Evolutionary conservation across 108 stramenopile genomes (phyloP).

Genomic region (Epithemia pelagica): DNA sequence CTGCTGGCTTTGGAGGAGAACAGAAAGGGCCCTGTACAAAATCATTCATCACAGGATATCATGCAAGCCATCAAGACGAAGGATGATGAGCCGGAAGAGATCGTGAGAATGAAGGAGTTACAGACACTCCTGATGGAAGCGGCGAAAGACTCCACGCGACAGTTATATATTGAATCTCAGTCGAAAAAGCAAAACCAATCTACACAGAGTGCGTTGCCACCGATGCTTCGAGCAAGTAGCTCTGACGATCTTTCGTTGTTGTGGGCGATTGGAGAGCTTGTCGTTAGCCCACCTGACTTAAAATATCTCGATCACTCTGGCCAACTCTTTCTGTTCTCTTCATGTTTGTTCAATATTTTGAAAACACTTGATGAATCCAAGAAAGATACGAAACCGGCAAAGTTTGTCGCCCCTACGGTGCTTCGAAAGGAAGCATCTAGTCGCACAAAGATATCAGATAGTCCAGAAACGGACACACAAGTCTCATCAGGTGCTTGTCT

Average conservation of each 20-base stretch:
- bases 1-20: neutral
- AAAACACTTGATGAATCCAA: neutral
- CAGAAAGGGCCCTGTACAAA: neutral
- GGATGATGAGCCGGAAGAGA: neutral
- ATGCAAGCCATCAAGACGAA: neutral
- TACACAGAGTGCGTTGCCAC: neutral
- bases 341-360: neutral
- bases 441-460: neutral
- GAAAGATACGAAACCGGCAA: constrained; percentile 12
- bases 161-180: neutral
- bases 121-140: neutral
- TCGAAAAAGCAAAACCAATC: neutral
- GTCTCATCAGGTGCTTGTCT: constrained; percentile 58
- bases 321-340: constrained; percentile 28
- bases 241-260: constrained; percentile 45
- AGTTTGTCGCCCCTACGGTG: constrained; percentile 20
- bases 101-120: neutral
- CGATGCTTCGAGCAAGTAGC: neutral
- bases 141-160: neutral
- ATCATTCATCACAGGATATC: neutral
- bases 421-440: constrained; percentile 7
- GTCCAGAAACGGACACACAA: neutral
- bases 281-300: constrained; percentile 44
- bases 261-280: constrained; percentile 54
- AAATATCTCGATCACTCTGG: constrained; percentile 42